These are phyloP conservation scores for Neurospora sp. DNA, from an alignment of 2,329 filamentous ascomycete genomes.

Conservation along the genomic window DNA sequence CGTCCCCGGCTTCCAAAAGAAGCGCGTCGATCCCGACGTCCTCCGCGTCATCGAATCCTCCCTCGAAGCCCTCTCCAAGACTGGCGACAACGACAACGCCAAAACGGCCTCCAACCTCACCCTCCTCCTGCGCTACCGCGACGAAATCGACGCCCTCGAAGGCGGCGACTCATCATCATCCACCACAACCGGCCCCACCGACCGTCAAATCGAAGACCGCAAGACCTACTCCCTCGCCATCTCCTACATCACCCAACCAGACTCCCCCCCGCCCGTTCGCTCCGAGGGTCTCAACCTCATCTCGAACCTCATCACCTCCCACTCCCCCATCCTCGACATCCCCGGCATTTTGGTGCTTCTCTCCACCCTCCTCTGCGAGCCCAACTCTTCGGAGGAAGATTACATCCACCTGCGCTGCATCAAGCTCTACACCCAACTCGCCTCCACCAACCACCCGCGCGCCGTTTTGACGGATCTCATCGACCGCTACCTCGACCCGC, in stretches of 20 bases:
- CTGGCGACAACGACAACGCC: conserved; percentile 32
- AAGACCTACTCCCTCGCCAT: conserved; percentile 54
- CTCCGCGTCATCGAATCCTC: conserved; percentile 39
- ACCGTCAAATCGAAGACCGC: conserved; percentile 47
- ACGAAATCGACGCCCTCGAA: conserved; percentile 33
- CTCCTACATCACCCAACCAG: conserved; percentile 50
- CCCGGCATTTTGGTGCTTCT: conserved; percentile 54
- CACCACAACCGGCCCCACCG: conserved; percentile 27
- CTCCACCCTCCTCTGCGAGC: conserved; percentile 52
- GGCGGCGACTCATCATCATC: conserved; percentile 27
- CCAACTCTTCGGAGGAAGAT: conserved; percentile 39
- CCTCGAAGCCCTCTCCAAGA: conserved; percentile 33
- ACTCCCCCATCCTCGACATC: conserved; percentile 55
- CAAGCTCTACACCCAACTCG: conserved; percentile 53
- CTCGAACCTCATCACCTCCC: conserved; percentile 43
- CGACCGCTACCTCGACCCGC: conserved; percentile 57
- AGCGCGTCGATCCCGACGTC: conserved; percentile 31
- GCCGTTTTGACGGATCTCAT: conserved; percentile 53
- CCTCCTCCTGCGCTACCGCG: conserved; percentile 45
- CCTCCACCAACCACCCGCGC: conserved; percentile 41
- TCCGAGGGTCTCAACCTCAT: conserved; percentile 55
- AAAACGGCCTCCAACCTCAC: conserved; percentile 47
- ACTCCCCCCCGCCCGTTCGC: conserved; percentile 57
- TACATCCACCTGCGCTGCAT: conserved; percentile 64
- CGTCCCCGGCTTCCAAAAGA: conserved; percentile 43